Conservation (phyloP, 257 asterid genomes). For the Solanum chiquidenum region DNA sequence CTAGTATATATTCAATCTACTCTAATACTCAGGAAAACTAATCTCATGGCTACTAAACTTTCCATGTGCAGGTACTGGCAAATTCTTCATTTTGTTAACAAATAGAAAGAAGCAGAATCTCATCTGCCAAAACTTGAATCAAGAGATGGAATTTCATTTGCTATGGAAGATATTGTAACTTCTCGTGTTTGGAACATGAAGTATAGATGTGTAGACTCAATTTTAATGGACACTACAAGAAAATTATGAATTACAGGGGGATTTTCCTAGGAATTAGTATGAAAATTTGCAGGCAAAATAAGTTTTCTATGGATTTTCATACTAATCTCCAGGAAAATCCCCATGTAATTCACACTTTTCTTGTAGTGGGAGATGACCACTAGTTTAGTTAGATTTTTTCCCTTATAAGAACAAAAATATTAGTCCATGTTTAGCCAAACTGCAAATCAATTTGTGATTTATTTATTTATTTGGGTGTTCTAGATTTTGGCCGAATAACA, state of each 20-base stretch:
- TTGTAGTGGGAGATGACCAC: not conserved
- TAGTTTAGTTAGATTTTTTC: not conserved
- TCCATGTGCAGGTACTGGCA: too few species aligned
- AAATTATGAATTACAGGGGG: too few species aligned
- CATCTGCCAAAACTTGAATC: conserved; percentile 83
- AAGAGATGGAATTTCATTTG: conserved; percentile 74
- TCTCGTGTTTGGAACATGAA: conserved; percentile 49
- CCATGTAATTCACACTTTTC: too few species aligned
- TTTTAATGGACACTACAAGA: too few species aligned
- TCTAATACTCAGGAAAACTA: too few species aligned
- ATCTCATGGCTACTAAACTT: too few species aligned
- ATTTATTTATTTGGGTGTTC: not conserved
- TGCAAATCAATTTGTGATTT: conserved; percentile 16
- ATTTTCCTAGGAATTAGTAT: too few species aligned
- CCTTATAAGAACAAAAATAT: not conserved
- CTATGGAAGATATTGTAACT: conserved; percentile 64
- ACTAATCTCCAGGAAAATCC: too few species aligned
- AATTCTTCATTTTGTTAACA: not conserved
- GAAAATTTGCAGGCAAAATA: too few species aligned
- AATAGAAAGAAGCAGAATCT: conserved; percentile 81
- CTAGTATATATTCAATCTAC: too few species aligned
- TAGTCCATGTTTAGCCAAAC: not conserved
- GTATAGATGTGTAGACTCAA: conserved; percentile 34
- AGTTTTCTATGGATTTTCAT: too few species aligned
- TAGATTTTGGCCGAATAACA: conserved; percentile 52